Evolutionary conservation across 2,329 filamentous ascomycete species (phyloP), one percentile per base, ranked within the genome.

Genomic region (Rutstroemia sp.): DNA sequence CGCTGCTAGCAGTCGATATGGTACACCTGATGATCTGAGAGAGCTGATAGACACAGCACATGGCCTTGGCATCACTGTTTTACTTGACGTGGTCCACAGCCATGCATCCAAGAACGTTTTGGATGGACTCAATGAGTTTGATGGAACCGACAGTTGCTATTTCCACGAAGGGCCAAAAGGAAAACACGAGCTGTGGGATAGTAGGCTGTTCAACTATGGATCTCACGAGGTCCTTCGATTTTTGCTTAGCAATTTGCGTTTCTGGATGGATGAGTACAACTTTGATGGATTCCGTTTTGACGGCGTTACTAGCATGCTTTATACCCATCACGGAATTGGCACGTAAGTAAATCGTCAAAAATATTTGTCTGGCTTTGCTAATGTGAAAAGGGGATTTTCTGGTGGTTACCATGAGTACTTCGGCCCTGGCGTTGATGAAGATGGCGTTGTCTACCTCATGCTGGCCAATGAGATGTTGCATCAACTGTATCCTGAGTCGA

Each of bases 331-430:
- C 69, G 94, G 94, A 48, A 96, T 99, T 72, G 94, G 94, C 77
- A 95, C 92, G 84, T 94, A 77, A 79, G 89, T 78, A 30, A 25
- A 27, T 41, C 19, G 8, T 8, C 27, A 30, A 30, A 10, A 30
- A 30, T 30, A 30, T 30, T 30, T 30, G 10, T 30, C 27, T 30
- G 8, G 10, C 27, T 30, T 30, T 30, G 27, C 27, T 30, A 30
- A 30, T 30, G 7, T 30, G 3, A 30, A 0, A 49, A 94, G 89
- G 55, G 94, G 94, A 17, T 99, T 99, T 72, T 96, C 92, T 17
- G 94, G 94, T 57, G 92, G 92, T 16, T 99, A 99, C 69, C 94
- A 99, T 68, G 94, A 99, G 72, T 99, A 99, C 71, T 99, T 96
- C 69, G 94, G 94, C 6, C 76, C 84, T 4, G 80, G 81, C 23